Conservation (phyloP, 2,329 filamentous ascomycete genomes). For the Curvularia eragrostidis region DNA sequence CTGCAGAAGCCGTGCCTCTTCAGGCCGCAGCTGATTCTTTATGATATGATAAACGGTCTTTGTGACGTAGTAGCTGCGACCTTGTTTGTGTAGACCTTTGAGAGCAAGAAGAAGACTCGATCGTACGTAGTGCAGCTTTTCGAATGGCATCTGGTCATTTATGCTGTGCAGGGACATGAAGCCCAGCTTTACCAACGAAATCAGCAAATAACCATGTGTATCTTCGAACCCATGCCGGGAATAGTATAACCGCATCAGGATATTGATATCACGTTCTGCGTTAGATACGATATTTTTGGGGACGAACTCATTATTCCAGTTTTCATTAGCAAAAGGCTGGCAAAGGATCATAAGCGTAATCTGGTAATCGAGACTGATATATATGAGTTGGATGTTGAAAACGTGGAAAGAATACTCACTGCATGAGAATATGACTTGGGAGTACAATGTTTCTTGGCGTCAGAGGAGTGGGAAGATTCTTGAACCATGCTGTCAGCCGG, state of each 20-base stretch:
- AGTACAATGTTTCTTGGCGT: neutral
- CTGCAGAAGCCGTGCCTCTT: conserved; percentile 5
- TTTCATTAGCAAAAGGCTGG: conserved; percentile 4
- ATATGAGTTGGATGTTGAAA: no score
- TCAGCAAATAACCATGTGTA: neutral
- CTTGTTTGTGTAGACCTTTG: conserved; percentile 8
- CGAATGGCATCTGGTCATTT: neutral
- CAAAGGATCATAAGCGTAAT: neutral
- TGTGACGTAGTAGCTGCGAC: conserved; percentile 8
- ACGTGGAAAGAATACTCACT: neutral
- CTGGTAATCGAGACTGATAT: neutral
- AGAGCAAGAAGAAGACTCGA: conserved; percentile 5
- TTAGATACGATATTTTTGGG: conserved; percentile 1
- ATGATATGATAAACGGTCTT: conserved; percentile 1
- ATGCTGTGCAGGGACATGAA: neutral
- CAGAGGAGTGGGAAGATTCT: neutral
- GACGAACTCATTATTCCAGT: neutral
- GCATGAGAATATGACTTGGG: neutral
- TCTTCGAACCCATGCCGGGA: conserved; percentile 17
- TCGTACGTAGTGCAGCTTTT: neutral
- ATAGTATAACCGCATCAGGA: conserved; percentile 16
- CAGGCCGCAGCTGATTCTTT: neutral
- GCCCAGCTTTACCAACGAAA: neutral
- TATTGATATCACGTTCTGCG: conserved; percentile 11
- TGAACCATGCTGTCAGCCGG: conserved; percentile 2